These are phyloP conservation scores for Thelonectria blattea DNA, from an alignment of 2,329 filamentous ascomycete species.

Conservation along the genomic window DNA sequence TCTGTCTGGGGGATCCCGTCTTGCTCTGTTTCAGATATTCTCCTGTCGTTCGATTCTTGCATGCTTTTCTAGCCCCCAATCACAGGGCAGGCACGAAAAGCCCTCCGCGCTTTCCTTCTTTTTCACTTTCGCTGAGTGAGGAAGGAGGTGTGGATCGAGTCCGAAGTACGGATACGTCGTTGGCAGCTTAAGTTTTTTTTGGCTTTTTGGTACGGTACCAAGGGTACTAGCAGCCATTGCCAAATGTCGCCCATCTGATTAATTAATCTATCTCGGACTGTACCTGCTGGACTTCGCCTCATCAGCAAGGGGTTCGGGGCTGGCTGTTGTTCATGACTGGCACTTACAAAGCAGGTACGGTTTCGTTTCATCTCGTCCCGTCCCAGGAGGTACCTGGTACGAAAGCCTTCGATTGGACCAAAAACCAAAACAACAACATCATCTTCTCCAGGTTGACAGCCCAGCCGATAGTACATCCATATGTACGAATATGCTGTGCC, in stretches of 20 bases:
- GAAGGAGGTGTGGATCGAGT: not conserved
- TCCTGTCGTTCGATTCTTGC: slow-evolving; percentile 39
- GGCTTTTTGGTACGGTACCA: not conserved
- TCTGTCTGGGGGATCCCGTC: slow-evolving; percentile 39
- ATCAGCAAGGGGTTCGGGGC: too few species aligned
- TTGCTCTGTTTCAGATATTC: slow-evolving; percentile 36
- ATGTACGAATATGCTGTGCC: not conserved
- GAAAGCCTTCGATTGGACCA: too few species aligned
- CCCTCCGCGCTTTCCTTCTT: slow-evolving; percentile 1
- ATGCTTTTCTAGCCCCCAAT: slow-evolving; percentile 25
- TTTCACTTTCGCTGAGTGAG: not conserved
- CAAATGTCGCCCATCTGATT: too few species aligned
- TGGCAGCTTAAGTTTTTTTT: not conserved
- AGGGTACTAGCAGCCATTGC: not conserved
- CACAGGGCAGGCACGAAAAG: slow-evolving; percentile 6
- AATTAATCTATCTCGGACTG: not conserved
- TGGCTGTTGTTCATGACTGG: too few species aligned
- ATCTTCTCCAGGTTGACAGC: too few species aligned
- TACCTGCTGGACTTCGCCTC: not conserved
- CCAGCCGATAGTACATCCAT: too few species aligned
- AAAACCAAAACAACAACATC: too few species aligned
- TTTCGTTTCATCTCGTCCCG: too few species aligned
- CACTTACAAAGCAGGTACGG: too few species aligned
- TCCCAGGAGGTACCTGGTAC: too few species aligned
- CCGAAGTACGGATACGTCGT: not conserved